phyloP scores from a whole-genome alignment of 768 basidiomycete genomes.

The Cystobasidium ongulense region DNA sequence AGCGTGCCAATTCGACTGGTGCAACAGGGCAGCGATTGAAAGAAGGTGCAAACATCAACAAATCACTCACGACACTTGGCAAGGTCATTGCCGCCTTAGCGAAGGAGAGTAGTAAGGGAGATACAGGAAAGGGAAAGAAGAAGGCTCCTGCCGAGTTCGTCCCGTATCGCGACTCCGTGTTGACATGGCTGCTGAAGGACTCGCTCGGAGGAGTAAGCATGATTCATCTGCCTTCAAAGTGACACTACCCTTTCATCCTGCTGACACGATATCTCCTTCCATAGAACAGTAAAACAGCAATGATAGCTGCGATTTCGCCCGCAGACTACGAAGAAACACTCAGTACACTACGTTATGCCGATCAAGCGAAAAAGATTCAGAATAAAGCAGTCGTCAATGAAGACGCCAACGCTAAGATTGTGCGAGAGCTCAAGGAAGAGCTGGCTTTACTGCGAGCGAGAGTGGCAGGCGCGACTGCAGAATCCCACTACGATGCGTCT shows the following conservation, averaged over 20 bases:
- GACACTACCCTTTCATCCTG: background rate
- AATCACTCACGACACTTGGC: slow-evolving; percentile 91
- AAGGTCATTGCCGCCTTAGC: slow-evolving; percentile 94
- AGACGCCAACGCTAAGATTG: slow-evolving; percentile 97
- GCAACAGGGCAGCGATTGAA: slow-evolving; percentile 92
- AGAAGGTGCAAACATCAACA: slow-evolving; percentile 96
- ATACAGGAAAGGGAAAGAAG: slow-evolving; percentile 60
- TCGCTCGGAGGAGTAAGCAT: slow-evolving; percentile 61
- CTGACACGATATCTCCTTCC: background rate
- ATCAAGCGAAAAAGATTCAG: slow-evolving; percentile 93
- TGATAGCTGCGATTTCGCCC: slow-evolving; percentile 99
- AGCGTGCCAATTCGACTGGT: slow-evolving; percentile 93
- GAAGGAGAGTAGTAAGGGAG: slow-evolving; percentile 56
- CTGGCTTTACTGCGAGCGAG: slow-evolving; percentile 84
- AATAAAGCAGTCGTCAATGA: slow-evolving; percentile 99
- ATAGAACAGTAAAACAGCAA: slow-evolving; percentile 88
- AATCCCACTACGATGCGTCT: slow-evolving; percentile 73
- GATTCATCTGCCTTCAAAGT: background rate
- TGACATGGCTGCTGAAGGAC: slow-evolving; percentile 98
- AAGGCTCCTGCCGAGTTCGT: slow-evolving; percentile 85
- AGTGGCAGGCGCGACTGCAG: slow-evolving; percentile 59
- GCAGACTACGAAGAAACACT: slow-evolving; percentile 97
- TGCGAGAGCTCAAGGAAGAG: slow-evolving; percentile 97
- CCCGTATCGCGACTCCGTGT: slow-evolving; percentile 93
- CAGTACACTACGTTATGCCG: slow-evolving; percentile 87